Conservation (phyloP, 768 basidiomycete species). For the Mycena latifolia region DNA sequence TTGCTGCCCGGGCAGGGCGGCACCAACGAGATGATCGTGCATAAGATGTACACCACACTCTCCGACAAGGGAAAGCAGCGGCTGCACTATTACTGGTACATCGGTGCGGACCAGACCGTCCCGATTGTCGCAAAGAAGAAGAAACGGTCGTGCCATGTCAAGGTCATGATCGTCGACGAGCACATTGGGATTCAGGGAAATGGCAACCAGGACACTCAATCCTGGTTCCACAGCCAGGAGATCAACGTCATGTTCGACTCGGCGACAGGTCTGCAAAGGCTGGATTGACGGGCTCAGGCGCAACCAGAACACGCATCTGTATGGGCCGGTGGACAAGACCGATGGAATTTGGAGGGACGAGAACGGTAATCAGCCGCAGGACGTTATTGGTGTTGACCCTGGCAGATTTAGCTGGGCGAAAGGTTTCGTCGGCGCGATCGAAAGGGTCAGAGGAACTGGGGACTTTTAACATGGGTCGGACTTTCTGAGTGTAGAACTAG, state of each 20-base stretch:
- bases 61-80: slow-evolving; percentile 57
- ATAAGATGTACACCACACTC: slow-evolving; percentile 67
- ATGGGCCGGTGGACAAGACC: slow-evolving; percentile 54
- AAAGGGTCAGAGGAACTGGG: slow-evolving; percentile 51
- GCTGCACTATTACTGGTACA: slow-evolving; percentile 69
- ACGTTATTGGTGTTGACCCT: slow-evolving; percentile 52
- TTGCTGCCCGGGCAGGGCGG: slow-evolving; percentile 77
- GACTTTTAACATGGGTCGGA: slow-evolving; percentile 22
- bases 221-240: slow-evolving; percentile 81
- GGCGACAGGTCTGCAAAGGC: slow-evolving; percentile 60
- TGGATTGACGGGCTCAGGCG: slow-evolving; percentile 66
- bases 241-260: slow-evolving; percentile 75
- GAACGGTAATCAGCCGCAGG: slow-evolving; percentile 54
- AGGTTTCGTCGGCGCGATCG: slow-evolving; percentile 56
- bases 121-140: slow-evolving; percentile 76
- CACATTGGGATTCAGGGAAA: slow-evolving; percentile 76
- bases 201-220: slow-evolving; percentile 79
- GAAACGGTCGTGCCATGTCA: slow-evolving; percentile 81
- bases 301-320: slow-evolving; percentile 69
- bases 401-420: slow-evolving; percentile 55
- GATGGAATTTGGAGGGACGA: slow-evolving; percentile 72
- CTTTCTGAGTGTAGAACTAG: slow-evolving; percentile 10
- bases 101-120: slow-evolving; percentile 71
- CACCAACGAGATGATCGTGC: slow-evolving; percentile 77
- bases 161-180: slow-evolving; percentile 77